phyloP scores from a whole-genome alignment of 73 alveolate species.

The Urostyla sp. region DNA sequence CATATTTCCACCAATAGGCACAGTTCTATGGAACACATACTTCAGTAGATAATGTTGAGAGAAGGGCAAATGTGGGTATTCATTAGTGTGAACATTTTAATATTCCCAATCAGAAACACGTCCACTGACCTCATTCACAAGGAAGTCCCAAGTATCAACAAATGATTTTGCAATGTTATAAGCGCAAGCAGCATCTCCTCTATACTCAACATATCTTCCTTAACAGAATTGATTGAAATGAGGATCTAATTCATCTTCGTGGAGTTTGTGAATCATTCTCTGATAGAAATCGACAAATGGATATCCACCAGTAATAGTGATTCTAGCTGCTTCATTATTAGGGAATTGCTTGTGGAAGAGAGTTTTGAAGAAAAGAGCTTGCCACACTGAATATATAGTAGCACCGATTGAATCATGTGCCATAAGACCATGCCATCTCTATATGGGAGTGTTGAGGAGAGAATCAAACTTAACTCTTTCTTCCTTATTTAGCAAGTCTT shows the following conservation, averaged over 20 bases:
- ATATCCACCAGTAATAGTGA: constrained; percentile 5
- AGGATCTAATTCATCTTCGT: not conserved
- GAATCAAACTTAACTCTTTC: not conserved
- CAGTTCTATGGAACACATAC: constrained; percentile 75
- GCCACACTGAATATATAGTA: constrained; percentile 71
- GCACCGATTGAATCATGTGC: constrained; percentile 70
- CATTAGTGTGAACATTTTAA: constrained; percentile 77
- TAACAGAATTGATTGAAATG: not conserved
- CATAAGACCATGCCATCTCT: constrained; percentile 82
- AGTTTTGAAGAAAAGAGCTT: constrained; percentile 6
- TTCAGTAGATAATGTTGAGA: constrained; percentile 70
- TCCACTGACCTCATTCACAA: not conserved
- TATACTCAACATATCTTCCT: not conserved
- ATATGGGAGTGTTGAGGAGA: constrained; percentile 17
- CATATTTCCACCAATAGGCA: constrained; percentile 81
- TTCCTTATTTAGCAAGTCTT: not conserved
- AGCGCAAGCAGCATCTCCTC: constrained; percentile 2
- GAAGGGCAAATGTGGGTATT: constrained; percentile 82
- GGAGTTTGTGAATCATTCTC: constrained; percentile 24
- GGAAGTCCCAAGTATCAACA: constrained; percentile 21
- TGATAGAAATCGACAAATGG: constrained; percentile 57
- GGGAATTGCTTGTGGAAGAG: not conserved
- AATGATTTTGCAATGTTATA: constrained; percentile 10
- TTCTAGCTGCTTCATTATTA: not conserved
- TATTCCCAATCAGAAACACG: constrained; percentile 63